Evolutionary conservation across 2,329 filamentous ascomycete species (phyloP), one percentile per base, ranked within the genome.

Genomic region (Cordyceps pruinosa): DNA sequence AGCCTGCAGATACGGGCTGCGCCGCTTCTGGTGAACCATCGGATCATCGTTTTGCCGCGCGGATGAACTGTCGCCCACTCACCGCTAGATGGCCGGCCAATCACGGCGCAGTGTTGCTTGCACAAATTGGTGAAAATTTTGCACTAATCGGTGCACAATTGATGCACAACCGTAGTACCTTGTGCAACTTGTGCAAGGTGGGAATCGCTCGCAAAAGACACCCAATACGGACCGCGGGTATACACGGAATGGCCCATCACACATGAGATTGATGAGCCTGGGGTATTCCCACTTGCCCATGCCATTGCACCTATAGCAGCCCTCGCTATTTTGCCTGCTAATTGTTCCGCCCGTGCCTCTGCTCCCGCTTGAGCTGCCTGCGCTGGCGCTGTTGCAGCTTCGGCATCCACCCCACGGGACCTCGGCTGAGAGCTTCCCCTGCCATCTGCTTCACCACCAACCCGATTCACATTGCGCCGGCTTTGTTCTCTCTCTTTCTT

Each of bases 341-440:
- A n/a, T n/a, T n/a, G n/a, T n/a, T n/a, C 35, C 19, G 35, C 9
- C 34, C 17, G 30, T 45, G 28, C 50, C 21, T 32, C n/a, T 37
- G 51, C 28, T 15, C 48, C 44, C 1, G 6, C 25, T 46, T 41
- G 42, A 47, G 52, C 52, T 44, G 52, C 47, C n/a, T 44, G 50
- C 32, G 45, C 30, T 45, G 34, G 26, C 34, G 5, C 17, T 26
- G 26, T 47, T 25, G 47, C 46, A 5, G 37, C 35, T 39, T 49
- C 49, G 49, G 57, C 51, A 55, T 50, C 50, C 42, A 50, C 50
- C 45, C 57, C 58, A 59, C 58, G 47, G 58, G 52, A 59, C 58
- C 58, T 59, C 58, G 58, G 58, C 44, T 59, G 41, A 58, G 48
- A 58, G 50, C 52, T 56, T 42, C 35, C n/a, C n/a, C n/a, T n/a